Evolutionary conservation across 192 early-diverging fungal genomes (phyloP).

Genomic region (Backusella tarrabulga): DNA sequence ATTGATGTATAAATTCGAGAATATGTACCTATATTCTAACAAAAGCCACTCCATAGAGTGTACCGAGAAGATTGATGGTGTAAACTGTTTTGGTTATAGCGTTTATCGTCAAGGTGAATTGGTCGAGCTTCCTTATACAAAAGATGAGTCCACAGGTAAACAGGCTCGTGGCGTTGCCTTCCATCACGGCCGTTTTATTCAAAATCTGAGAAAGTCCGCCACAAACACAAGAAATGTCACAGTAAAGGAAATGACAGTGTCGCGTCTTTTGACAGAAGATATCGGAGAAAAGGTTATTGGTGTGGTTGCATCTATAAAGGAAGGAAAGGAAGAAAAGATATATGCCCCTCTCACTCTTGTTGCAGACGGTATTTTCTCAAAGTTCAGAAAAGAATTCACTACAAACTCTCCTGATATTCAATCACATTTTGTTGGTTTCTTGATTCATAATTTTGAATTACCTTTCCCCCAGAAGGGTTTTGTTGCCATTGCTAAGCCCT

Average conservation of each 20-base stretch:
- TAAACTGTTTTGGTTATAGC: constrained; percentile 83
- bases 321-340: constrained; percentile 21
- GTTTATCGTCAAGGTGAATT: constrained; percentile 53
- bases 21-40: not conserved
- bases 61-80: constrained; percentile 82
- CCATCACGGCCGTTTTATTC: constrained; percentile 93
- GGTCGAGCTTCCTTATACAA: constrained; percentile 75
- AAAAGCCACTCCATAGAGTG: constrained; percentile 47
- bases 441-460: constrained; percentile 69
- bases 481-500: constrained; percentile 81
- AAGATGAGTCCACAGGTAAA: constrained; percentile 43
- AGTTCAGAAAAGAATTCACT: constrained; percentile 82
- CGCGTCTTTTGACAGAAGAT: constrained; percentile 26
- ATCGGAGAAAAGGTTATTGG: constrained; percentile 54
- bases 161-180: constrained; percentile 72
- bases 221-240: constrained; percentile 57
- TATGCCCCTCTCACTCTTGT: constrained; percentile 83
- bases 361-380: constrained; percentile 93
- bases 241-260: constrained; percentile 74
- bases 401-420: constrained; percentile 40
- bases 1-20: not conserved
- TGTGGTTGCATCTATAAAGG: constrained; percentile 34
- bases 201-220: constrained; percentile 76
- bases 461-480: constrained; percentile 89
- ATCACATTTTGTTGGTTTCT: constrained; percentile 42